A percentile compares a stretch with the other conserved stretches of the same genome.
Conservation (phyloP, 75 land plant genomes). For the Chamaecyparis obtusa region DNA sequence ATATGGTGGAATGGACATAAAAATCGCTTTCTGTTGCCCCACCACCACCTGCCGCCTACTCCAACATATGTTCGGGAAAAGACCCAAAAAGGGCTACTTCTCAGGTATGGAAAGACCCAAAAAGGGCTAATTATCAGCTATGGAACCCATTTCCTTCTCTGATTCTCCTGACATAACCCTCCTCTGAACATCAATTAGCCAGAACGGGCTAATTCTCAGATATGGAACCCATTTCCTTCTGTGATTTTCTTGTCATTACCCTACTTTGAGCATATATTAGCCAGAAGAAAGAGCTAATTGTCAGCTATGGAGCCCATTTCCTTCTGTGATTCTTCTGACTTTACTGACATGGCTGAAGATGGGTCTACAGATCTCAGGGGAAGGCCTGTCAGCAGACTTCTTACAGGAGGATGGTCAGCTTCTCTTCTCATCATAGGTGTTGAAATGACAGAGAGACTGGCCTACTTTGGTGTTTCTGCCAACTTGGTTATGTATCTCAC, state of each 20-base stretch:
- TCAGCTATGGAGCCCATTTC: not conserved
- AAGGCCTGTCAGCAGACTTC: conserved; percentile 18
- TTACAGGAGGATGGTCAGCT: conserved; percentile 15
- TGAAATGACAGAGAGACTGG: conserved; percentile 46
- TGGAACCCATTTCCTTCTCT: not conserved
- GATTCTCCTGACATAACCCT: not conserved
- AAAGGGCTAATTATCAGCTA: not conserved
- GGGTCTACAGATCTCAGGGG: conserved; percentile 26
- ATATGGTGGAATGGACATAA: no score
- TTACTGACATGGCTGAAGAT: conserved; percentile 15
- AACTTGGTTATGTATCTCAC: conserved; percentile 55
- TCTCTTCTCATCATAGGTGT: not conserved
- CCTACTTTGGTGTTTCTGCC: conserved; percentile 40
- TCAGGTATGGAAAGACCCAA: not conserved
- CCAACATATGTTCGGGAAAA: no score
- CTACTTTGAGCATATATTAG: not conserved
- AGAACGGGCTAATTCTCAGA: no score
- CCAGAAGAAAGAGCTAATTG: no score
- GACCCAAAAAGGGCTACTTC: no score
- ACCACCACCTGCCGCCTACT: no score
- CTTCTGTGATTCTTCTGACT: not conserved
- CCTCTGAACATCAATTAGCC: no score
- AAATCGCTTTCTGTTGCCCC: no score
- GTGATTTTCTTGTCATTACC: no score
- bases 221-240: no score